A percentile compares a stretch with the other conserved stretches of the same genome.
These are phyloP conservation scores for Pigoraptor vietnamica DNA, from an alignment of 78 protist species.

Conservation along the genomic window DNA sequence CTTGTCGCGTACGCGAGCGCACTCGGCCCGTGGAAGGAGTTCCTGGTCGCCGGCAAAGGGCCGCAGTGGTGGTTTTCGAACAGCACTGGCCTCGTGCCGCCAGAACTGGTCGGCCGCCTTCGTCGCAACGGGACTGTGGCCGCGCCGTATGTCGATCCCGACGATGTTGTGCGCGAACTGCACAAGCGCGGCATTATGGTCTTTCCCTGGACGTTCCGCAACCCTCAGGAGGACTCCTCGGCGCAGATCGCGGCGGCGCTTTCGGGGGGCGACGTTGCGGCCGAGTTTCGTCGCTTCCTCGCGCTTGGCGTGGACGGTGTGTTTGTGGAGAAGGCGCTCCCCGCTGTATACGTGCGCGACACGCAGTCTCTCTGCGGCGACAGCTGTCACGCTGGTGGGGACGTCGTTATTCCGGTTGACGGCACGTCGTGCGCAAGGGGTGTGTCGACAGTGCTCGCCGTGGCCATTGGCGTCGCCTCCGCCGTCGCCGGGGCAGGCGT, in stretches of 20 bases:
- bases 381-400: not conserved
- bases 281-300: not conserved
- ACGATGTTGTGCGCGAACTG: not conserved
- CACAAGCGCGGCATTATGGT: not conserved
- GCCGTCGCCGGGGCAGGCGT: not conserved
- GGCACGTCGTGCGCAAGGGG: not conserved
- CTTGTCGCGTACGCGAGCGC: not conserved
- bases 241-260: not conserved
- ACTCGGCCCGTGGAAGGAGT: not conserved
- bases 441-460: not conserved
- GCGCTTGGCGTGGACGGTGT: not conserved
- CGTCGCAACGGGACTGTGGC: not conserved
- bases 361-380: not conserved
- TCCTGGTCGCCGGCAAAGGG: not conserved
- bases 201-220: not conserved
- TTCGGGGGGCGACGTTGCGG: not conserved
- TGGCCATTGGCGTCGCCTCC: not conserved
- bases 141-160: not conserved
- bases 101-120: not conserved
- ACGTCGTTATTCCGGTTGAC: not conserved
- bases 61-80: not conserved
- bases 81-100: not conserved
- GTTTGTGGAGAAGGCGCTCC: not conserved
- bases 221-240: not conserved
- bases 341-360: not conserved